Base-by-base conservation (phyloP, 1,284 basidiomycete species). In the Athelia sp. region DNA sequence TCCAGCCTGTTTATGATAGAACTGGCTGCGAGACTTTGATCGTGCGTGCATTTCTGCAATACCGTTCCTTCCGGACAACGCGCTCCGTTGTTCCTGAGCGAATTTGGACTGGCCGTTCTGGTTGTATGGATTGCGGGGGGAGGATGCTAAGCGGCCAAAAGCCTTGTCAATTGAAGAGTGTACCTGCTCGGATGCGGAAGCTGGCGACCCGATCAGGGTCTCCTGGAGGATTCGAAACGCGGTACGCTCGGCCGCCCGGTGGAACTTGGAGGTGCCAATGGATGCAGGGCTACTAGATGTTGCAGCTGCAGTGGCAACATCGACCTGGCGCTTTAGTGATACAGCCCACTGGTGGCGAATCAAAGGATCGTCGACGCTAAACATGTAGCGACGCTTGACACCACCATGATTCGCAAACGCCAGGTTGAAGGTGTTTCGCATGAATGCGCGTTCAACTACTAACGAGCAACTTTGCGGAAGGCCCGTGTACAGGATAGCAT, bases 381-480 rank as follows among this genome's bases (percentile, higher is more conserved):
- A 96, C 82, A 96, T 92, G 68, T 97, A 97, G 62, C 86, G 84
- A 55, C 93, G 79, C 65, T 87, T 88, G 50, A 71, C 56, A 22
- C 83, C 82, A 15, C 73, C 64, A 56, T 87, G 84, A 56, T 87
- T 87, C 40, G 79, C 58, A 68, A 97, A 97, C 2, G 90, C 84
- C 19, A 97, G 69, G 62, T 95, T 90, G 74, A 97, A 93, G 0
- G 92, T 95, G 62, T 95, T 87, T 46, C 85, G 82, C 93, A 97
- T 96, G 70, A 95, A 95, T 0, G 88, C 84, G 21, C 93, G 82
- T 64, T 97, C 94, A 51, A 97, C 84, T 22, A 79, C 74, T 56
- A 98, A 74, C 8, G 82, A 75, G 53, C 79, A 83, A 60, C 83
- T 89, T 47, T 87, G 73, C 15, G 92, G 88, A 23, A 98, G 69